Conservation (phyloP, 768 basidiomycete species). For the Naganishia onofrii region DNA sequence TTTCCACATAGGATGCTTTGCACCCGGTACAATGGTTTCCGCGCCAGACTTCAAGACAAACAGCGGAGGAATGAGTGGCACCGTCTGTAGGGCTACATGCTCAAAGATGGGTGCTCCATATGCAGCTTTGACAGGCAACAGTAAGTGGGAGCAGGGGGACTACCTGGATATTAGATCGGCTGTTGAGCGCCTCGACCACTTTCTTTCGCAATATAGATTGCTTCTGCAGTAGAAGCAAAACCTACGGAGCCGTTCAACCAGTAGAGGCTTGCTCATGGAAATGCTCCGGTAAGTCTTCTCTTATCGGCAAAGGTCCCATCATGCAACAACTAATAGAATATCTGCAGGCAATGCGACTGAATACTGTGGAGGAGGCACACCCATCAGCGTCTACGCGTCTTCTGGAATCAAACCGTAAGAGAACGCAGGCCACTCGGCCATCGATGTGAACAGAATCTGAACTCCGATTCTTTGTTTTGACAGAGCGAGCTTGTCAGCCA, state of each 20-base stretch:
- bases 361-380: constrained; percentile 33
- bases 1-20: constrained; percentile 11
- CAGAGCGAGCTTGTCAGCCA: not conserved
- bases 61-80: not conserved
- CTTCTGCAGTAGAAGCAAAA: constrained; percentile 11
- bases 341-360: constrained; percentile 35
- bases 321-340: constrained; percentile 9
- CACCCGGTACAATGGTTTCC: constrained; percentile 7
- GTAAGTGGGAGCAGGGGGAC: not conserved
- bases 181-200: not conserved
- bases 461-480: not conserved
- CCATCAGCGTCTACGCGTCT: constrained; percentile 32
- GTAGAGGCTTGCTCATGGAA: constrained; percentile 15
- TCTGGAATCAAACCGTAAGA: constrained; percentile 17
- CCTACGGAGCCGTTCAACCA: constrained; percentile 16
- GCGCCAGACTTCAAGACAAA: constrained; percentile 6
- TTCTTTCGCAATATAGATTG: not conserved
- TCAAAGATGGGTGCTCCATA: not conserved
- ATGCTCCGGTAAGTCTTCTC: constrained; percentile 6
- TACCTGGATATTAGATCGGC: too few relatives aligned
- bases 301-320: not conserved
- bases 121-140: constrained; percentile 12
- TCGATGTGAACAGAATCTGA: not conserved
- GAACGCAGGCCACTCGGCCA: not conserved
- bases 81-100: constrained; percentile 1